Percentiles rank a stretch among this genome's conserved stretches.
Evolutionary conservation across 495 filamentous ascomycete species (phyloP).

Genomic region (Aspergillus conjunctus): DNA sequence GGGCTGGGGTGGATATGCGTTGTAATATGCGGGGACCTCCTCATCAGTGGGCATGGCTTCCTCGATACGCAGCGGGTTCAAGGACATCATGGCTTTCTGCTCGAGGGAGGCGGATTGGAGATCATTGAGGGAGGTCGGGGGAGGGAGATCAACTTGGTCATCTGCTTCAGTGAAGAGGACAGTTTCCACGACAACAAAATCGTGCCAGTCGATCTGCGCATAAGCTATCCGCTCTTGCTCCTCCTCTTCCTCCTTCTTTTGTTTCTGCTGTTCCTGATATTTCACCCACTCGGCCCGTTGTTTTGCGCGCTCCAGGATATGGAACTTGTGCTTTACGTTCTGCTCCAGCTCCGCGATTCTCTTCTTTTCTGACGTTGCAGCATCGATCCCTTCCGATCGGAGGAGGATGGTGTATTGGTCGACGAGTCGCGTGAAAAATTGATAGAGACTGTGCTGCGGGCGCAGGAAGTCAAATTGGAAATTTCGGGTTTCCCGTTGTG

Average conservation of each 20-base stretch:
- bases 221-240: constrained; percentile 84
- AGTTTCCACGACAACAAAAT: constrained; percentile 94
- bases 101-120: constrained; percentile 92
- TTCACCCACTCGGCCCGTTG: constrained; percentile 85
- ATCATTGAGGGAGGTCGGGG: constrained; percentile 85
- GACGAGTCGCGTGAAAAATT: constrained; percentile 87
- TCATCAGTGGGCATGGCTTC: constrained; percentile 90
- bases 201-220: constrained; percentile 95
- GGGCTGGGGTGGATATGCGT: constrained; percentile 46
- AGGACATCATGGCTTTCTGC: constrained; percentile 87
- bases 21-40: constrained; percentile 58
- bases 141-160: constrained; percentile 81
- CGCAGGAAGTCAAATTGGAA: constrained; percentile 97
- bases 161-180: constrained; percentile 91
- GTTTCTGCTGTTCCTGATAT: constrained; percentile 81
- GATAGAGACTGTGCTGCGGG: constrained; percentile 92
- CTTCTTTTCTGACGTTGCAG: constrained; percentile 67
- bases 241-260: constrained; percentile 83
- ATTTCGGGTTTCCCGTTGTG: constrained; percentile 85
- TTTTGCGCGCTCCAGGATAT: constrained; percentile 77
- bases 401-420: constrained; percentile 93
- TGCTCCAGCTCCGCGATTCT: constrained; percentile 72
- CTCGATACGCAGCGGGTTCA: constrained; percentile 84
- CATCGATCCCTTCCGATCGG: constrained; percentile 63
- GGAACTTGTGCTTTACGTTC: constrained; percentile 78